phyloP scores from a whole-genome alignment of 495 filamentous ascomycete species.

The Talaromyces ruber region DNA sequence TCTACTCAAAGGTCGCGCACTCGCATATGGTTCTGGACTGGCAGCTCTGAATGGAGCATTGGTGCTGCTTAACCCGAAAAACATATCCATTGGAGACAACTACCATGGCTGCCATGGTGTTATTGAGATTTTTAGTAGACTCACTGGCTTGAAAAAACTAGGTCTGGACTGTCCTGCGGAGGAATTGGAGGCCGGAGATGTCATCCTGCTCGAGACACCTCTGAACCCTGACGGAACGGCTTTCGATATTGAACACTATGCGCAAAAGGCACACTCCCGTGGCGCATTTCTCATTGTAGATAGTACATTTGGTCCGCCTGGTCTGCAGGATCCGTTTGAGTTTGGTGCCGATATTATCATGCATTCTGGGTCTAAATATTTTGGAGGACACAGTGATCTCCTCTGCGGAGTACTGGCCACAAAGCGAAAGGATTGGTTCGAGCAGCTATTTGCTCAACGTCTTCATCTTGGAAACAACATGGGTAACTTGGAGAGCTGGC shows the following conservation, averaged over 20 bases:
- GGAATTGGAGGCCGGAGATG: slow-evolving; percentile 60
- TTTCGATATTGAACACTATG: slow-evolving; percentile 58
- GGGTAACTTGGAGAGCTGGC: slow-evolving; percentile 87
- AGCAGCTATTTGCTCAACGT: slow-evolving; percentile 53
- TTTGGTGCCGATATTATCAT: slow-evolving; percentile 77
- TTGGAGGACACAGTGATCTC: slow-evolving; percentile 89
- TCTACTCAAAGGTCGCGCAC: slow-evolving; percentile 56
- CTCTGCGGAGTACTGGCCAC: slow-evolving; percentile 76
- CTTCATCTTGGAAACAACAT: slow-evolving; percentile 73
- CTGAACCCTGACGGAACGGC: slow-evolving; percentile 84
- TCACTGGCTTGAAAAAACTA: slow-evolving; percentile 63
- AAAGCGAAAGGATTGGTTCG: slow-evolving; percentile 45
- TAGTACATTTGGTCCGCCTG: slow-evolving; percentile 87
- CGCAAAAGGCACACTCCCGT: slow-evolving; percentile 56
- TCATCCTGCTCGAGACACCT: slow-evolving; percentile 88
- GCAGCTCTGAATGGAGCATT: slow-evolving; percentile 80
- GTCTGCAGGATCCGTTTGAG: slow-evolving; percentile 74
- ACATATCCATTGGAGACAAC: slow-evolving; percentile 68
- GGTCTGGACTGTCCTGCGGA: slow-evolving; percentile 49
- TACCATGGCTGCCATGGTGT: slow-evolving; percentile 95
- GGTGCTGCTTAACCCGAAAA: slow-evolving; percentile 65
- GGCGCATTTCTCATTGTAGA: slow-evolving; percentile 81
- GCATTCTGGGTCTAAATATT: slow-evolving; percentile 91
- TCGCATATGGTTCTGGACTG: slow-evolving; percentile 80
- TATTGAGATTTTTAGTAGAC: slow-evolving; percentile 56